Evolutionary conservation across 2,329 filamentous ascomycete genomes (phyloP).

Genomic region (Fusarium equiseti): DNA sequence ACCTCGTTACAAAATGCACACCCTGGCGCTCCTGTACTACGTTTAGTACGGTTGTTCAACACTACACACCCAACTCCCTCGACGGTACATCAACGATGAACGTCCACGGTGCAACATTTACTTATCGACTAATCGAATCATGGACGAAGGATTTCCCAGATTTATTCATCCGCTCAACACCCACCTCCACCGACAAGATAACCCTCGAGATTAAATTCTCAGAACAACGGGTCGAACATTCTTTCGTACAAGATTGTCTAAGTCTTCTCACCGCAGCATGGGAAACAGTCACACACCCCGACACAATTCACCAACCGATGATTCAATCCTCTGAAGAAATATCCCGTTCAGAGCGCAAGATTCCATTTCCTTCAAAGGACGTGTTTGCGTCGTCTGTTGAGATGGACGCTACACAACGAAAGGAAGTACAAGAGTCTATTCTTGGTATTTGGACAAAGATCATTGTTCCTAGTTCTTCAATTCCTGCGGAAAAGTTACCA

Average conservation of each 20-base stretch:
- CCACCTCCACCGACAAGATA: conserved; percentile 48
- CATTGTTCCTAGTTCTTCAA: conserved; percentile 55
- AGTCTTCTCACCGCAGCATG: conserved; percentile 60
- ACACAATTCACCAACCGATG: conserved; percentile 60
- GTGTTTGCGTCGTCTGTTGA: neutral
- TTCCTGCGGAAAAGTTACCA: conserved; percentile 58
- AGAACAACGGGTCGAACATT: conserved; percentile 56
- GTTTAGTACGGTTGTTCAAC: conserved; percentile 67
- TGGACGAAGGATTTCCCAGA: conserved; percentile 58
- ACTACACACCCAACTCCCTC: conserved; percentile 51
- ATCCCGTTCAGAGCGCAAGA: conserved; percentile 52
- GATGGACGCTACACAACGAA: conserved; percentile 57
- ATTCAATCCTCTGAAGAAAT: conserved; percentile 58
- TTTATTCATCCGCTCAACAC: conserved; percentile 59
- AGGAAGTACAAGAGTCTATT: conserved; percentile 57
- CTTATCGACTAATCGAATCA: conserved; percentile 57
- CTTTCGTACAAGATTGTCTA: conserved; percentile 60
- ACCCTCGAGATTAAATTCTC: conserved; percentile 61
- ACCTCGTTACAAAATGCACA: conserved; percentile 67
- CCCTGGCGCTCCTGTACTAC: conserved; percentile 65
- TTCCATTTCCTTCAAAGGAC: conserved; percentile 53
- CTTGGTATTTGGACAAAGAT: conserved; percentile 59
- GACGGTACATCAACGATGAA: conserved; percentile 58
- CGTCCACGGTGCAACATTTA: conserved; percentile 60
- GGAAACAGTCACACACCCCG: conserved; percentile 60